A percentile compares a stretch with the other conserved stretches of the same genome.
These are phyloP conservation scores for Geotrichum histeridarum DNA, from an alignment of 1,139 yeast species.

Conservation along the genomic window DNA sequence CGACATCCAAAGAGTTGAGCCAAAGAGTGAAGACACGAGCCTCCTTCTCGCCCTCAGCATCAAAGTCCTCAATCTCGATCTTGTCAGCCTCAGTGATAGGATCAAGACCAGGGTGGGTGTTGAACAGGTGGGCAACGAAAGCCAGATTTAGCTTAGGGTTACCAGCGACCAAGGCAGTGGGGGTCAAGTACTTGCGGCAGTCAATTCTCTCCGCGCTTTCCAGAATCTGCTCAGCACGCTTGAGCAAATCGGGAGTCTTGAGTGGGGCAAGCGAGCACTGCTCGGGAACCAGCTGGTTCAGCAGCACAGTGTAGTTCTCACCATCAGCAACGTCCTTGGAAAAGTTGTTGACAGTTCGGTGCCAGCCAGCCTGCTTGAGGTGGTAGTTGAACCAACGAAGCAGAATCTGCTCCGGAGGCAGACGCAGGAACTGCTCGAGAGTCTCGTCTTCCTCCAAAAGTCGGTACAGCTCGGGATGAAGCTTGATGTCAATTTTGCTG, in stretches of 20 bases:
- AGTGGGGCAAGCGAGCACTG: slow-evolving; percentile 77
- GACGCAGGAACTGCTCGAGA: slow-evolving; percentile 87
- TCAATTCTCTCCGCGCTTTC: slow-evolving; percentile 84
- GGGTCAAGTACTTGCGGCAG: slow-evolving; percentile 91
- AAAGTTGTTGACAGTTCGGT: slow-evolving; percentile 79
- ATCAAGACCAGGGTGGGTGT: slow-evolving; percentile 93
- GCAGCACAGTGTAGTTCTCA: slow-evolving; percentile 84
- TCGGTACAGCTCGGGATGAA: slow-evolving; percentile 95
- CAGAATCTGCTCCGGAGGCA: slow-evolving; percentile 96
- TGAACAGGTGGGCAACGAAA: slow-evolving; percentile 93
- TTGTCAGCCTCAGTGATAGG: slow-evolving; percentile 90
- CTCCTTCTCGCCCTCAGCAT: slow-evolving; percentile 99
- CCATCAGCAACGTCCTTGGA: slow-evolving; percentile 88
- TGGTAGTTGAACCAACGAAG: slow-evolving; percentile 97
- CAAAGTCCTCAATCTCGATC: slow-evolving; percentile 81
- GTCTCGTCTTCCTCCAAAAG: slow-evolving; percentile 94
- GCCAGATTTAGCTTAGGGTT: slow-evolving; percentile 95
- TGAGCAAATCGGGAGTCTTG: slow-evolving; percentile 61
- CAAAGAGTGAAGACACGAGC: slow-evolving; percentile 97
- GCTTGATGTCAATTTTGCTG: slow-evolving; percentile 89
- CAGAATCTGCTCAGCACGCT: slow-evolving; percentile 83
- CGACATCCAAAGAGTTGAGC: slow-evolving; percentile 94
- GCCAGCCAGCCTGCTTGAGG: slow-evolving; percentile 87
- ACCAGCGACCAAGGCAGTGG: slow-evolving; percentile 88
- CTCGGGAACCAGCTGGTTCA: slow-evolving; percentile 84